Evolutionary conservation across 257 asterid genomes (phyloP).

Genomic region (Galeopsis tetrahit): DNA sequence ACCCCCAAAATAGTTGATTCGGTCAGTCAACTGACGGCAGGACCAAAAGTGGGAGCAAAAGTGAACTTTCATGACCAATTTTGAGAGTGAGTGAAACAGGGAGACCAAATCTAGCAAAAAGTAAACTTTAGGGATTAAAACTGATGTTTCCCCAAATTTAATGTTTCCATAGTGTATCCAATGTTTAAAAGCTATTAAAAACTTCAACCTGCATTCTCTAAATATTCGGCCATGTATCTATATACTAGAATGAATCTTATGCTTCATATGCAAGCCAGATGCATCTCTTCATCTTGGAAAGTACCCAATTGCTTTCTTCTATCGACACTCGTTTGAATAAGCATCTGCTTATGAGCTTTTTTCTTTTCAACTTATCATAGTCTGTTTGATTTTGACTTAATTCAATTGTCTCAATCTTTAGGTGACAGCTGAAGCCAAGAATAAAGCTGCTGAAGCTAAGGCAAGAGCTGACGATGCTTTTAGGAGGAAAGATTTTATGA

Average conservation of each 20-base stretch:
- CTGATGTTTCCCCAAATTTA: not conserved
- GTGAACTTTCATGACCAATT: too few species aligned
- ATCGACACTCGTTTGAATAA: constrained; percentile 15
- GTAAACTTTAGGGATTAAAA: too few species aligned
- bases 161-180: not conserved
- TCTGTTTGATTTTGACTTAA: constrained; percentile 5
- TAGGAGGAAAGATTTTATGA: constrained; percentile 63
- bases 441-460: constrained; percentile 87
- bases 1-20: too few species aligned
- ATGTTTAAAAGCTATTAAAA: not conserved
- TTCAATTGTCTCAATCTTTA: constrained; percentile 35
- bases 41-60: too few species aligned
- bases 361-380: not conserved
- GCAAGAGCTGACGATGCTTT: constrained; percentile 86
- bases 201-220: not conserved
- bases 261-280: not conserved
- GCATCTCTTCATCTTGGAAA: constrained; percentile 16
- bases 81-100: too few species aligned
- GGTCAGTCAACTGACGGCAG: too few species aligned
- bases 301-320: constrained; percentile 2
- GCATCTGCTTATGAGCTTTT: not conserved
- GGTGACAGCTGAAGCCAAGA: constrained; percentile 86
- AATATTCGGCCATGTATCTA: not conserved
- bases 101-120: too few species aligned
- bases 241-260: not conserved